A percentile compares a stretch with the other conserved stretches of the same genome.
These are phyloP conservation scores for Globisporangium parvum DNA, from an alignment of 352 stramenopile genomes.

Conservation along the genomic window DNA sequence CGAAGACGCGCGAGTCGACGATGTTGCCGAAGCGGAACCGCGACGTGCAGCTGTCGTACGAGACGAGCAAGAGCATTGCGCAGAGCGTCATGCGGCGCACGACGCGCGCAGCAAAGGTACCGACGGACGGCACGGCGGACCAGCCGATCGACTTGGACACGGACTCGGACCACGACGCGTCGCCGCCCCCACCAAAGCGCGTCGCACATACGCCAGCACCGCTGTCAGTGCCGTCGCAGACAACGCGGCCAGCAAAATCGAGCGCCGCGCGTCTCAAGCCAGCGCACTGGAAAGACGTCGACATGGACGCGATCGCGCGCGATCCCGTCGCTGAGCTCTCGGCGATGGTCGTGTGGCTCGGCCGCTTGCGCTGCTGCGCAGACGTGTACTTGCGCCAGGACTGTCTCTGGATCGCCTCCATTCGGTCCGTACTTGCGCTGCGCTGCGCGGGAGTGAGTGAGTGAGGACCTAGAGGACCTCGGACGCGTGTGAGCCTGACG, in stretches of 20 bases:
- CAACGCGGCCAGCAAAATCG: neutral
- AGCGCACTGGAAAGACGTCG: slow-evolving; percentile 14
- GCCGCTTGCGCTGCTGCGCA: slow-evolving; percentile 28
- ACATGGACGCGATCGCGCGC: slow-evolving; percentile 21
- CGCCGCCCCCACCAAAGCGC: slow-evolving; percentile 9
- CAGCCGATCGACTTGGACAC: slow-evolving; percentile 48
- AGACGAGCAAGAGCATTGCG: neutral
- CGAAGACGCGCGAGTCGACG: neutral
- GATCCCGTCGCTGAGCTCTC: slow-evolving; percentile 13
- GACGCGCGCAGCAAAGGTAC: neutral
- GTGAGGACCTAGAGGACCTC: slow-evolving; percentile 10
- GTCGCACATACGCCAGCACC: neutral
- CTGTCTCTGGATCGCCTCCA: slow-evolving; percentile 29
- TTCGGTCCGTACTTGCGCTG: slow-evolving; percentile 16
- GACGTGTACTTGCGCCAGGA: slow-evolving; percentile 30
- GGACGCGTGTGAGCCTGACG: neutral
- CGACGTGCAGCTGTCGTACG: neutral
- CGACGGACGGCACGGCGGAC: slow-evolving; percentile 20
- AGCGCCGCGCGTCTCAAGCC: slow-evolving; percentile 1
- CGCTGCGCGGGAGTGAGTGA: too few relatives aligned
- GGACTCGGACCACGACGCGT: slow-evolving; percentile 28
- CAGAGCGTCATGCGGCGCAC: slow-evolving; percentile 5
- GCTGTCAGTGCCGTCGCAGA: neutral
- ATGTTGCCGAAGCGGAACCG: slow-evolving; percentile 1
- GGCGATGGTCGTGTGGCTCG: slow-evolving; percentile 35